Base-by-base conservation (phyloP, 495 filamentous ascomycete species). In the Mytilinidion resinicola region DNA sequence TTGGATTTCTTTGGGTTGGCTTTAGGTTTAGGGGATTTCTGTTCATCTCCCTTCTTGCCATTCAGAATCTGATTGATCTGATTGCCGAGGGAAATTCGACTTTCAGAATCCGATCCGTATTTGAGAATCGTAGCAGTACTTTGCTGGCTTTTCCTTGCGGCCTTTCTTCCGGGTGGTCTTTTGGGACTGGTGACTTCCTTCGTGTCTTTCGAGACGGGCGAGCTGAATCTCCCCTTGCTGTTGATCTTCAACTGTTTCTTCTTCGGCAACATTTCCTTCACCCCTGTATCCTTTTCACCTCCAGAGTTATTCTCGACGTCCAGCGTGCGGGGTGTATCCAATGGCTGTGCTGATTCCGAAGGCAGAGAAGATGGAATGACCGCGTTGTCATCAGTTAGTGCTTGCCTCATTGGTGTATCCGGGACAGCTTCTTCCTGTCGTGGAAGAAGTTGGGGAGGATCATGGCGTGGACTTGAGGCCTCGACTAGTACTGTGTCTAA, bases 171-270 rank as follows among this genome's bases (percentile, higher is more conserved):
- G 38, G 53, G 67, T 51, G 55, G 73, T 44, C 60, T 69, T 34
- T 64, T 71, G 21, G 9, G 65, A 42, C 43, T 53, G 3, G 44
- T n/a, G 4, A 38, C 9, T 25, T 33, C 39, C 11, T 56, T 65
- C 4, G 61, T 30, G 8, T 55, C 15, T 49, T 49, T 49, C 15
- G 50, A 12, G 67, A 66, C 41, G 14, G 82, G 77, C 0, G 82
- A 84, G 35, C 78, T 75, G n/a, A 85, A 71, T 50, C 77, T 80
- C n/a, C 82, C 83, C 61, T 81, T 81, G 1, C 74, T 57, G 61
- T 79, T 80, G 17, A 85, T 60, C 60, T 75, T 78, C 17, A 85
- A 64, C n/a, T 74, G 74, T 63, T 79, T 83, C 33, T 57, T 64
- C 49, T 57, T 60, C 17, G 62, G 57, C 42, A 15, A 9, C 9